Evolutionary conservation across 2,329 filamentous ascomycete genomes (phyloP), one percentile per base, ranked within the genome.

Genomic region (Elsinoe perseae): DNA sequence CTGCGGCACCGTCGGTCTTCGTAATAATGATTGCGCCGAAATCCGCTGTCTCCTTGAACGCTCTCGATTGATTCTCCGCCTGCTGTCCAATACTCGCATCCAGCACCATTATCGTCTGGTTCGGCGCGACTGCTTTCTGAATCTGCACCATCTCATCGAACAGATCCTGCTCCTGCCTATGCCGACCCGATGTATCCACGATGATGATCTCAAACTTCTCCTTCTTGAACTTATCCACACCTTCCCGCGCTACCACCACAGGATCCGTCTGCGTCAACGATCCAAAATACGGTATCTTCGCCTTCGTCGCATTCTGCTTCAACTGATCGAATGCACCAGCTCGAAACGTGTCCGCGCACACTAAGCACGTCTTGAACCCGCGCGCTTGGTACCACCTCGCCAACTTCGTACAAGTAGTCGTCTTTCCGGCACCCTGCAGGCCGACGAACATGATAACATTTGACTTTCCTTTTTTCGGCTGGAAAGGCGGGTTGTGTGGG

Each of bases 381-480:
- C 93, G 80, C 8, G 88, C 89, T 71, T 95, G 88, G 73, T 98
- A 98, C 78, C 95, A 92, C 58, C 91, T 78, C 16, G 93, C 93
- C 61, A 98, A 79, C 74, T 98, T 98, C 38, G 93, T 98, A 80
- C 93, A 97, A 10, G 92, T 95, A 1, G 93, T 98, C 21, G 93
- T 98, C 74, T 98, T 98, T 71, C 93, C 93, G 4, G 92, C 89
- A 77, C 93, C 93, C 73, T 98, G 93, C 50, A 98, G 79, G 75
- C 93, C 93, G 61, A 98, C 93, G 70, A 98, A 97, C 93, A 98
- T 98, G 73, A 98, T 96, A 68, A 98, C 88, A 71, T 96, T 98
- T 61, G 86, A 79, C 70, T 90, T 93, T 62, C 91, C 90, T 75
- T 97, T 98, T 76, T 95, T 95, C 20, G 92, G 91, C 71, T 95